Base-by-base conservation (phyloP, 495 filamentous ascomycete genomes). In the Trichocladium antarcticum region DNA sequence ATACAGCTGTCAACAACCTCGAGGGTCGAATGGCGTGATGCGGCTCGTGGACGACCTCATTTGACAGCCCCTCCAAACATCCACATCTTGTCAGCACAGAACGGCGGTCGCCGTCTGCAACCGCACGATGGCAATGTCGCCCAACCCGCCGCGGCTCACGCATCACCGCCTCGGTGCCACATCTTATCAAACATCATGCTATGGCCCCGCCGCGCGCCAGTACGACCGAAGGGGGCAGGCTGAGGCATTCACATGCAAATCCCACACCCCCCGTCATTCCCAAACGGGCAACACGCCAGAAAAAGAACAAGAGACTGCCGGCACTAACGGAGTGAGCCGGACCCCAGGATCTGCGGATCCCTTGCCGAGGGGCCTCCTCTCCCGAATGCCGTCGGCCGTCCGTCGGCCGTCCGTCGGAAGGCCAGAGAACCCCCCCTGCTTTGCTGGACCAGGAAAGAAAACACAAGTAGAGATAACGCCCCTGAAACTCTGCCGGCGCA, bases 231-330 rank as follows among this genome's bases (percentile, higher is more conserved):
- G 29, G 22, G 5, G 35, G 36, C 34, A 38, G 35, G 22, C 39
- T 38, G 24, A 20, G 11, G 5, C 15, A 6, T 38, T 47, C 45
- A 47, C 45, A 47, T 47, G 45, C 35, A 38, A 47, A 39, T 15
- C 5, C 31, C 19, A 10, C 34, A 6, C 32, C 14, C 9, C 7
- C 8, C 22, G 6, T 1, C n/a, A 12, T 12, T 37, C 43, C 43
- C 6, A 34, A 10, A 43, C 32, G 31, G 12, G 31, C n/a, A n/a
- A 11, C 17, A 12, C 6, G 3, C 3, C 12, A 21, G 22, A 22
- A 5, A 29, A 19, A 20, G 12, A n/a, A 24, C 15, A 24, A 27
- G 5, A 31, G 8, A 45, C 19, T 29, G 39, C 12, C 31, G 31
- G 12, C 2, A 5, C 9, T 14, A 32, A 32, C 11, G 31, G 10